These are phyloP conservation scores for Tolypocladium endophyticum DNA, from an alignment of 2,329 filamentous ascomycete genomes.

Conservation along the genomic window DNA sequence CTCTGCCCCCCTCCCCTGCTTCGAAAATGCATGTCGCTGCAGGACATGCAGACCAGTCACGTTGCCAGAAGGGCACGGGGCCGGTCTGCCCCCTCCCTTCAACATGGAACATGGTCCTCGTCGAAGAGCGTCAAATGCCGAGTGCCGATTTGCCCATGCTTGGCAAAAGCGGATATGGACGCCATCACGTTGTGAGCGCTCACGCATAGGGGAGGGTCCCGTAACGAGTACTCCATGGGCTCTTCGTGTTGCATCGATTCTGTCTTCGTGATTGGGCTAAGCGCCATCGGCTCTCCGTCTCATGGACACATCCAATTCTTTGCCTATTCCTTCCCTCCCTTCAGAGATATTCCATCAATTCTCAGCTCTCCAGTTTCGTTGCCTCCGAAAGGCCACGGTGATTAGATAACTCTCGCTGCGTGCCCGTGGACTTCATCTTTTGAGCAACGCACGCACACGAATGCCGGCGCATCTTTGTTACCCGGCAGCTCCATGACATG, in stretches of 20 bases:
- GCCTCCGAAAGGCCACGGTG: background rate
- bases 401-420: background rate
- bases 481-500: background rate
- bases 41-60: slow-evolving; percentile 1
- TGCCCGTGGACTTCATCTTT: background rate
- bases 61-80: slow-evolving; percentile 1
- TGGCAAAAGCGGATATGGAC: background rate
- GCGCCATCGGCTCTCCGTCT: background rate
- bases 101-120: background rate
- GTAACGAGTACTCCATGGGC: too few relatives aligned
- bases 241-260: background rate
- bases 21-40: background rate
- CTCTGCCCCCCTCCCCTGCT: background rate
- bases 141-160: background rate
- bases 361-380: background rate
- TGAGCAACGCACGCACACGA: background rate
- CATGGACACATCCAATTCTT: background rate
- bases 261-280: background rate
- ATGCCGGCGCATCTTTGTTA: background rate
- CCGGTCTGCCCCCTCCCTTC: background rate
- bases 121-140: background rate
- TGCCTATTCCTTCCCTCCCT: background rate
- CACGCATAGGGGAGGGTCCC: background rate
- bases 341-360: background rate
- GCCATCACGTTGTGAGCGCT: background rate